These are phyloP conservation scores for Cicer bijugum DNA, from an alignment of 306 rosid genomes.

Conservation along the genomic window DNA sequence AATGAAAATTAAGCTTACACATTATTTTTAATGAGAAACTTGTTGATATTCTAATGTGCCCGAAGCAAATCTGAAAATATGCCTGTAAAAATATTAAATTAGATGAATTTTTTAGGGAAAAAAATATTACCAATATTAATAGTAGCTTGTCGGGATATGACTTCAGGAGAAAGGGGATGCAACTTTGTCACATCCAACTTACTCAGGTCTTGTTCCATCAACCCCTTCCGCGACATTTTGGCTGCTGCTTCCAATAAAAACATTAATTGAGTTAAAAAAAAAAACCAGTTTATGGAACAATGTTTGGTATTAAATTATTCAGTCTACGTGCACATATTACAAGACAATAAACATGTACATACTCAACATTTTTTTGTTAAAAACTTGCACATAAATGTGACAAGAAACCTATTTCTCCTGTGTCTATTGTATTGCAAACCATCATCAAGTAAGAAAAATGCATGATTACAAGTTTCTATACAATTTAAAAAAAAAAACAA, in stretches of 20 bases:
- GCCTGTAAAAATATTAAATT: background rate
- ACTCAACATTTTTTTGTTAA: background rate
- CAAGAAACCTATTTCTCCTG: background rate
- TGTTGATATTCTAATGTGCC: background rate
- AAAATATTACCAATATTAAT: constrained; percentile 76
- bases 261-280: background rate
- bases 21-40: background rate
- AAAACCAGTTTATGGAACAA: constrained; percentile 18
- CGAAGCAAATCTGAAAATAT: background rate
- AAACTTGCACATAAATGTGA: constrained; percentile 2
- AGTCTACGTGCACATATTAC: background rate
- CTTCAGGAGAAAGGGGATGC: constrained; percentile 95
- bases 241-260: constrained; percentile 35
- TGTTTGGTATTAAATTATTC: constrained; percentile 10
- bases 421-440: background rate
- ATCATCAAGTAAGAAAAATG: constrained; percentile 3
- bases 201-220: constrained; percentile 92
- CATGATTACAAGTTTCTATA: background rate
- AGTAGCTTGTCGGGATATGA: constrained; percentile 95
- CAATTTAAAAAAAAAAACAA: background rate
- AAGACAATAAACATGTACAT: constrained; percentile 8
- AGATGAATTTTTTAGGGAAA: background rate
- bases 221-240: constrained; percentile 86
- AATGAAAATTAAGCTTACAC: background rate
- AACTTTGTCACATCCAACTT: constrained; percentile 85